These are phyloP conservation scores for Austroboletus festivus DNA, from an alignment of 768 basidiomycete species.

Conservation along the genomic window DNA sequence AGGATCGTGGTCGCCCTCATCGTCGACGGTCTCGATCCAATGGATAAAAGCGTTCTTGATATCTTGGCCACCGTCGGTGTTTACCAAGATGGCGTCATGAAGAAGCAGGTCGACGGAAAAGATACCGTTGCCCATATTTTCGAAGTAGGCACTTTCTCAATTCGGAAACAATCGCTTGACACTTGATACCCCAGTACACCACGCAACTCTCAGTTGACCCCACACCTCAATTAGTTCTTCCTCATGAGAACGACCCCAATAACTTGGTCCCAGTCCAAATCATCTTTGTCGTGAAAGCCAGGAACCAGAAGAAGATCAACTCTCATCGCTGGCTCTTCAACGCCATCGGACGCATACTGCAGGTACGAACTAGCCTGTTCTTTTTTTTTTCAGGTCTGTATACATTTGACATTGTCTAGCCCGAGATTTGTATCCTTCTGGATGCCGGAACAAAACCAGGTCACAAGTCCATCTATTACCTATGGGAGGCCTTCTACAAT, in stretches of 20 bases:
- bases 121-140: conserved; percentile 93
- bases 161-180: conserved; percentile 6
- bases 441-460: conserved; percentile 97
- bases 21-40: conserved; percentile 88
- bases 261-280: conserved; percentile 92
- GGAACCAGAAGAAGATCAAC: conserved; percentile 96
- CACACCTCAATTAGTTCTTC: conserved; percentile 86
- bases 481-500: conserved; percentile 92
- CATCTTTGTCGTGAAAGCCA: conserved; percentile 86
- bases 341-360: conserved; percentile 78
- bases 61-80: conserved; percentile 86
- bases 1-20: conserved; percentile 87
- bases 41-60: conserved; percentile 94
- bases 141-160: conserved; percentile 52
- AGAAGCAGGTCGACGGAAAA: conserved; percentile 86
- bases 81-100: conserved; percentile 95
- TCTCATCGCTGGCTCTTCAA: conserved; percentile 97
- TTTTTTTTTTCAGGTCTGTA: neutral
- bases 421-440: conserved; percentile 87
- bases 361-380: conserved; percentile 50
- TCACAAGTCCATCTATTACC: conserved; percentile 91
- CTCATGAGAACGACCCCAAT: conserved; percentile 87
- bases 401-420: conserved; percentile 43
- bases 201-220: conserved; percentile 93
- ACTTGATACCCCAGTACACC: conserved; percentile 66